Evolutionary conservation across 2,329 filamentous ascomycete species (phyloP), one percentile per base, ranked within the genome.

Genomic region (Penicillium sp.): DNA sequence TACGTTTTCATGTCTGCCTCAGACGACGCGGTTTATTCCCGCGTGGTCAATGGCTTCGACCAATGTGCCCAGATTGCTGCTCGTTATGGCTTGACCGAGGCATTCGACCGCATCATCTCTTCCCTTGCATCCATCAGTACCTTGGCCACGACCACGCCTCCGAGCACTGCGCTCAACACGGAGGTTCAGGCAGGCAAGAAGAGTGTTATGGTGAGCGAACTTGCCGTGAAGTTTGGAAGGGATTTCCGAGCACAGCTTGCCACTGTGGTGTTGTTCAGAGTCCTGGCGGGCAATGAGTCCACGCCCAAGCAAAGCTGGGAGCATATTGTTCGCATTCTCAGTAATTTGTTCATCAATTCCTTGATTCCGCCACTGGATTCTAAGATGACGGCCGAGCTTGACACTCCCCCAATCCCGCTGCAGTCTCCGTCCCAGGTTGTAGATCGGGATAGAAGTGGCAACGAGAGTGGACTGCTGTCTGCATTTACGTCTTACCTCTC

Each of bases 1-100:
- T 98, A 97, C 64, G 93, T 98, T 3, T 98, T 98, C 73, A 95
- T 97, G 85, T 97, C 91, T 28, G 94, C 94, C 13, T 95, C 89
- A 0, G 94, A 98, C 62, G 93, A 98, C 66, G 82, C 91, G 0
- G 93, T 98, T 3, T 98, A 95, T 65, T 88, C 88, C 28, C 82
- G 93, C 49, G 87, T 98, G 14, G 89, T 97, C 23, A 87, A 87
- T 39, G 93, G 93, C 1, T 98, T 98, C 62, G 89, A 95, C 59
- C 91, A 98, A 67, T 97, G 91, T 66, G 90, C 93, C 14, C 85
- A 88, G 49, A 95, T 98, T 56, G 91, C 93, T 5, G 84, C 88
- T 6, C 87, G 83, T 61, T 91, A 96, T 67, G 80, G 80, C 10
- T 77, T 95, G 58, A 86, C 80, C 0, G 90, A 95, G 56, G 90